phyloP scores from a whole-genome alignment of 495 filamentous ascomycete species.

The Tricharina praecox region DNA sequence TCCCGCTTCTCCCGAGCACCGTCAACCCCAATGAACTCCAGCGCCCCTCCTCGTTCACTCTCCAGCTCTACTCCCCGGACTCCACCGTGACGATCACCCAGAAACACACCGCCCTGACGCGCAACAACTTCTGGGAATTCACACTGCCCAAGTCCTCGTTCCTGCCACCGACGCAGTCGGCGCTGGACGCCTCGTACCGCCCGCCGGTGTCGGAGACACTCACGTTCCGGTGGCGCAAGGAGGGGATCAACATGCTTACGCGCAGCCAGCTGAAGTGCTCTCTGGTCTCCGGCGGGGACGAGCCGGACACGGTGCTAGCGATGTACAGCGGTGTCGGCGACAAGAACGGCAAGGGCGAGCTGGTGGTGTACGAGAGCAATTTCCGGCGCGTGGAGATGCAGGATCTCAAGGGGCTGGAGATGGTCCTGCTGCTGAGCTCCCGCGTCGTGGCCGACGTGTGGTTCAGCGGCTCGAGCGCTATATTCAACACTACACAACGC shows the following conservation, averaged over 20 bases:
- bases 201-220: slow-evolving; percentile 48
- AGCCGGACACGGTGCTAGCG: slow-evolving; percentile 85
- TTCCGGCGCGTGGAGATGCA: slow-evolving; percentile 79
- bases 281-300: slow-evolving; percentile 29
- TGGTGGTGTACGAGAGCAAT: slow-evolving; percentile 88
- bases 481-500: slow-evolving; percentile 44
- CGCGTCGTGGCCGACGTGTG: slow-evolving; percentile 79
- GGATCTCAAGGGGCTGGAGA: slow-evolving; percentile 82
- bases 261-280: slow-evolving; percentile 26
- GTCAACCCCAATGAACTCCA: slow-evolving; percentile 54
- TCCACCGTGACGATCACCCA: slow-evolving; percentile 57
- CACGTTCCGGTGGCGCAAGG: slow-evolving; percentile 79
- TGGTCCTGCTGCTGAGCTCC: slow-evolving; percentile 66
- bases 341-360: slow-evolving; percentile 32
- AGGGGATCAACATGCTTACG: slow-evolving; percentile 58
- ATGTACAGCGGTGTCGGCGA: slow-evolving; percentile 53
- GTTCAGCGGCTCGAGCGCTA: slow-evolving; percentile 46
- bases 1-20: slow-evolving; percentile 24
- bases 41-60: slow-evolving; percentile 59
- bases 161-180: slow-evolving; percentile 54
- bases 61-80: slow-evolving; percentile 91
- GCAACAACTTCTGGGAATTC: slow-evolving; percentile 62
- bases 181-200: slow-evolving; percentile 55
- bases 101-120: slow-evolving; percentile 44
- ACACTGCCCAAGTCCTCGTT: slow-evolving; percentile 81